Conservation (phyloP, 208 protist genomes). For the Borovskyia barvae region DNA sequence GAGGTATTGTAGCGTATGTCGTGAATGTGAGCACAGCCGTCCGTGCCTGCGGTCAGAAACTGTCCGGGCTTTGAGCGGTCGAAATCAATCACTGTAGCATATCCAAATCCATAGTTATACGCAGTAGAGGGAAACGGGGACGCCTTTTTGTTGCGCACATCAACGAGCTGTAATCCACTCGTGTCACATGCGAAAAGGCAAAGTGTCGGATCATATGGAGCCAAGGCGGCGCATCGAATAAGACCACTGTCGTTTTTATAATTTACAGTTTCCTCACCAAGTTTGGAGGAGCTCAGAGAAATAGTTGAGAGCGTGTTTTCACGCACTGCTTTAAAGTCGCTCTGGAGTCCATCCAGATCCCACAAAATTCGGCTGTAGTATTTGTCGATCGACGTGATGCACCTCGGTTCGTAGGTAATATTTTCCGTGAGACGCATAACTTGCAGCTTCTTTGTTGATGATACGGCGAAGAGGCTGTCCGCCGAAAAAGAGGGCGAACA, state of each 20-base stretch:
- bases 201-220: slow-evolving; percentile 72
- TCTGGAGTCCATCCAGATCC: slow-evolving; percentile 83
- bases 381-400: slow-evolving; percentile 21
- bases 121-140: slow-evolving; percentile 19
- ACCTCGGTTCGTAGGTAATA: slow-evolving; percentile 38
- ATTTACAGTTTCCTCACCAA: slow-evolving; percentile 32
- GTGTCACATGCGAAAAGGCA: slow-evolving; percentile 45
- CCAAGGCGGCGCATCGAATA: slow-evolving; percentile 48
- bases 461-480: slow-evolving; percentile 44
- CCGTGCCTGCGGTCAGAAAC: slow-evolving; percentile 62
- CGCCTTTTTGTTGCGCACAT: slow-evolving; percentile 55
- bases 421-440: slow-evolving; percentile 48
- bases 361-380: slow-evolving; percentile 53
- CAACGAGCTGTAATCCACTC: slow-evolving; percentile 48
- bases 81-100: slow-evolving; percentile 60
- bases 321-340: slow-evolving; percentile 36
- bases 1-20: slow-evolving; percentile 62
- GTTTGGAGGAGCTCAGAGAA: slow-evolving; percentile 29
- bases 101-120: slow-evolving; percentile 55
- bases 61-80: slow-evolving; percentile 53
- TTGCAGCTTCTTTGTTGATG: slow-evolving; percentile 11
- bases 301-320: slow-evolving; percentile 33
- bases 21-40: slow-evolving; percentile 70
- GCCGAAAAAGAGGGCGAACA: slow-evolving; percentile 53
- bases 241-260: slow-evolving; percentile 19